phyloP scores from a whole-genome alignment of 2,329 filamentous ascomycete species.

The Davidsoniella eucalypti region DNA sequence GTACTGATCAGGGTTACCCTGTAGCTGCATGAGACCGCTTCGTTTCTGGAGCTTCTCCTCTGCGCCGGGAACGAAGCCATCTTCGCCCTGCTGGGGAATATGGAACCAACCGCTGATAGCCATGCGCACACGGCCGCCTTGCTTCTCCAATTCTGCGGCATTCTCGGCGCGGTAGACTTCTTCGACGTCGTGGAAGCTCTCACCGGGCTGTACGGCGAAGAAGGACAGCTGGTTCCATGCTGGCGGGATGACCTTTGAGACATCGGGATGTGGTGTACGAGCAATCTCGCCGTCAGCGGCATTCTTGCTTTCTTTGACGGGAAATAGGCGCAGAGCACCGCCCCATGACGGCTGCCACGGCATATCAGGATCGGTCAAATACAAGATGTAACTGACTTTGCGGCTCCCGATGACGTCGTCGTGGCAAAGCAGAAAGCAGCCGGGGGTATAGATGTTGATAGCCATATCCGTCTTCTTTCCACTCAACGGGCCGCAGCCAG shows the following conservation, averaged over 20 bases:
- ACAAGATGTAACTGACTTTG: conserved; percentile 91
- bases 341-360: conserved; percentile 89
- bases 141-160: conserved; percentile 43
- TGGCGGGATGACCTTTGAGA: conserved; percentile 69
- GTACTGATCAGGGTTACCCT: conserved; percentile 80
- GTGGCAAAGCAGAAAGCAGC: conserved; percentile 88
- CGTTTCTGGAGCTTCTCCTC: conserved; percentile 79
- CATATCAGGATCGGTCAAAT: conserved; percentile 79
- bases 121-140: conserved; percentile 75
- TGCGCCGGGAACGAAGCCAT: conserved; percentile 73
- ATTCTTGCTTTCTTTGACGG: conserved; percentile 42
- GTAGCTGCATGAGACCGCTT: conserved; percentile 82
- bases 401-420: conserved; percentile 98
- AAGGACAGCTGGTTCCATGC: conserved; percentile 97
- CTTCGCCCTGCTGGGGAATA: conserved; percentile 86
- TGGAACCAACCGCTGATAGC: conserved; percentile 98
- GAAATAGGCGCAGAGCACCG: conserved; percentile 77
- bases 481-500: conserved; percentile 70
- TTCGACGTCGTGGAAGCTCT: conserved; percentile 98
- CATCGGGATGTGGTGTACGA: conserved; percentile 64
- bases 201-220: conserved; percentile 94
- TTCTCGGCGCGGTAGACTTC: conserved; percentile 69
- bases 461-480: conserved; percentile 97
- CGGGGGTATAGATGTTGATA: conserved; percentile 94
- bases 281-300: conserved; percentile 57